Evolutionary conservation across 1,284 basidiomycete species (phyloP).

Genomic region (Spongispora temasekensis): DNA sequence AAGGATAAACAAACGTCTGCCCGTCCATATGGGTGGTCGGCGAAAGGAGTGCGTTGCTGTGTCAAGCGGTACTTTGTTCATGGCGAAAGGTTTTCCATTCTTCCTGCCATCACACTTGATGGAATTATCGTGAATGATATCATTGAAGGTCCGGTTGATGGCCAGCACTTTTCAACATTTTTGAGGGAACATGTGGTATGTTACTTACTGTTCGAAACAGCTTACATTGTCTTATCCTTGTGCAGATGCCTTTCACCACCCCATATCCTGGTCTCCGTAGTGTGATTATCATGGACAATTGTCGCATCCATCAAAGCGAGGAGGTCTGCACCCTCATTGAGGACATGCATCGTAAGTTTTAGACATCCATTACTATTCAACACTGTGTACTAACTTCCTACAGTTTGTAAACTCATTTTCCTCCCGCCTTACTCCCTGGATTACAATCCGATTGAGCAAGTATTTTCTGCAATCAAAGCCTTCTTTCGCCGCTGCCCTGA

Average conservation of each 20-base stretch:
- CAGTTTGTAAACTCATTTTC: not conserved
- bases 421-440: not conserved
- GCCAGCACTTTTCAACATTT: not conserved
- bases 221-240: not conserved
- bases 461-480: conserved; percentile 4
- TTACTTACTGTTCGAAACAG: not conserved
- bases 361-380: not conserved
- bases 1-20: too few species aligned
- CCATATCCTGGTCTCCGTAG: conserved; percentile 1
- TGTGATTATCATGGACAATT: conserved; percentile 3
- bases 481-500: not conserved
- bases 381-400: not conserved
- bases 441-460: not conserved
- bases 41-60: too few species aligned
- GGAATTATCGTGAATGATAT: too few species aligned
- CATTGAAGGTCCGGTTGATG: too few species aligned
- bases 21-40: too few species aligned
- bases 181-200: not conserved
- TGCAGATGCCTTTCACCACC: not conserved
- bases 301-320: too few species aligned
- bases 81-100: not conserved
- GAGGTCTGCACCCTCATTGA: too few species aligned
- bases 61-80: too few species aligned
- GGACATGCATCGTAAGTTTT: too few species aligned
- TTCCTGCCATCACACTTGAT: too few species aligned